phyloP scores from a whole-genome alignment of 2,329 filamentous ascomycete species.

The Fusarium sp. region DNA sequence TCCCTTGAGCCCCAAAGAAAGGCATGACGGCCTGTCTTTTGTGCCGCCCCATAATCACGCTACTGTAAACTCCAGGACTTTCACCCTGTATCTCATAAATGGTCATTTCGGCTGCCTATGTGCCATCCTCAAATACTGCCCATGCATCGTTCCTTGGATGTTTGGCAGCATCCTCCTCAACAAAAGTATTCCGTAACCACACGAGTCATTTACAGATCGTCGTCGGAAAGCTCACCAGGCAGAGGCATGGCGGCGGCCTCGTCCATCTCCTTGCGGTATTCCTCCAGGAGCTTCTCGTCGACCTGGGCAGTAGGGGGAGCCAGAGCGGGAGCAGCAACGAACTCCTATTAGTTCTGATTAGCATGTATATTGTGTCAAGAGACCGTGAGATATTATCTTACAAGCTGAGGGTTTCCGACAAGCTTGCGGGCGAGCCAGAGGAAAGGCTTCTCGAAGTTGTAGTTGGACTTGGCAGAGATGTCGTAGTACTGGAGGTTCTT shows the following conservation, averaged over 20 bases:
- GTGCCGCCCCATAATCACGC: slow-evolving; percentile 50
- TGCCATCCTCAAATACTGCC: slow-evolving; percentile 45
- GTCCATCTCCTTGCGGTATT: slow-evolving; percentile 91
- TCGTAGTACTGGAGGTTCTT: slow-evolving; percentile 99
- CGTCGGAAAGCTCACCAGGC: slow-evolving; percentile 91
- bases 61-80: slow-evolving; percentile 49
- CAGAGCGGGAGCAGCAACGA: slow-evolving; percentile 93
- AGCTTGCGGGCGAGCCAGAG: slow-evolving; percentile 99
- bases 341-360: slow-evolving; percentile 72
- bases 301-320: slow-evolving; percentile 93
- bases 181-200: slow-evolving; percentile 43
- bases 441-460: slow-evolving; percentile 99
- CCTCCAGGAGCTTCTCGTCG: slow-evolving; percentile 81
- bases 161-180: slow-evolving; percentile 45
- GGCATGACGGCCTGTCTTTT: slow-evolving; percentile 45
- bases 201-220: slow-evolving; percentile 64
- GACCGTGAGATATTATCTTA: slow-evolving; percentile 12
- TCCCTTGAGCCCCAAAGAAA: slow-evolving; percentile 47
- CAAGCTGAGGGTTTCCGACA: slow-evolving; percentile 80
- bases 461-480: slow-evolving; percentile 99
- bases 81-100: slow-evolving; percentile 52
- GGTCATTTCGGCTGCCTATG: slow-evolving; percentile 50
- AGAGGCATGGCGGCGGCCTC: slow-evolving; percentile 84
- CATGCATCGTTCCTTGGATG: slow-evolving; percentile 36
- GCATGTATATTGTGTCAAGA: slow-evolving; percentile 1